Evolutionary conservation across 306 rosid species (phyloP).

Genomic region (Vicia sativa): DNA sequence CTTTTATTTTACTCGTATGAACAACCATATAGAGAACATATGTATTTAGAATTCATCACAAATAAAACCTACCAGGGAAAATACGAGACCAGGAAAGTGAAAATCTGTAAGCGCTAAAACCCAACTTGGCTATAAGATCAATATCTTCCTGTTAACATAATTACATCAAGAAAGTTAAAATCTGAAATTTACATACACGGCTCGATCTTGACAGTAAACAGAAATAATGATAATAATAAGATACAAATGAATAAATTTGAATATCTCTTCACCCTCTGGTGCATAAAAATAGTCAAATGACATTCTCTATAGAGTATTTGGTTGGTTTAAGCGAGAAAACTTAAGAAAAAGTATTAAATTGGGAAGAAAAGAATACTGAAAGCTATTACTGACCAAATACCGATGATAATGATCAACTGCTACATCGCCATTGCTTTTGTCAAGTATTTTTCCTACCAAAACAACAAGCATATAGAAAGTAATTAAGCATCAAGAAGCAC

Average conservation of each 20-base stretch:
- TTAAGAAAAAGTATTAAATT: background rate
- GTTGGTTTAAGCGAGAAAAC: constrained; percentile 16
- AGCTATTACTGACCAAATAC: constrained; percentile 64
- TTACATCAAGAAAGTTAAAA: constrained; percentile 30
- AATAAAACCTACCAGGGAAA: constrained; percentile 72
- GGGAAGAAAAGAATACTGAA: background rate
- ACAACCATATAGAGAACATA: background rate
- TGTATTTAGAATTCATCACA: constrained; percentile 9
- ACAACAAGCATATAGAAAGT: constrained; percentile 31
- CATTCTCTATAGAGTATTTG: constrained; percentile 15
- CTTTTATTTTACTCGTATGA: constrained; percentile 9
- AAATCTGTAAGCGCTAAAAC: constrained; percentile 86
- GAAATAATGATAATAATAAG: constrained; percentile 6
- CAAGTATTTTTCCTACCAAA: constrained; percentile 66
- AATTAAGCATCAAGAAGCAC: constrained; percentile 20
- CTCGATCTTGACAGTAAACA: constrained; percentile 4
- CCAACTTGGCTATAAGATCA: constrained; percentile 85
- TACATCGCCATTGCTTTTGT: constrained; percentile 79
- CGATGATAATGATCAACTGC: constrained; percentile 93
- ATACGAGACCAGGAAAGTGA: constrained; percentile 95
- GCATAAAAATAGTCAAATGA: constrained; percentile 25
- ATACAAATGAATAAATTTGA: constrained; percentile 12
- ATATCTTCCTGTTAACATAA: constrained; percentile 75
- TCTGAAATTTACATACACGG: background rate
- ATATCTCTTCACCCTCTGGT: constrained; percentile 14